A percentile compares a stretch with the other conserved stretches of the same genome.
Evolutionary conservation across 2,329 filamentous ascomycete genomes (phyloP).

Genomic region (Nemania abortiva): DNA sequence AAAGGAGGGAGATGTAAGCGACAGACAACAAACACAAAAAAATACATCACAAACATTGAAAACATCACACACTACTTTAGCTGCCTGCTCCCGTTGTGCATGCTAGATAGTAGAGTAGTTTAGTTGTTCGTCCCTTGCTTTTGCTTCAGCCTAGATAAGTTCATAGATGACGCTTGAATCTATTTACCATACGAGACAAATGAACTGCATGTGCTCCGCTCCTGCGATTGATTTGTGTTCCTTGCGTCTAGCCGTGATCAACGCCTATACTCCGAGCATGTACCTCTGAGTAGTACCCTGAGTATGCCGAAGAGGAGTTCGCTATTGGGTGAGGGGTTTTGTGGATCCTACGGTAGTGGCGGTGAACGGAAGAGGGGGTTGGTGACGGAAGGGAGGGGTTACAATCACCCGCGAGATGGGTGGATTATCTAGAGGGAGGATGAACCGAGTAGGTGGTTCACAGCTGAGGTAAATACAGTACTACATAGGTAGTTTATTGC

Average conservation of each 20-base stretch:
- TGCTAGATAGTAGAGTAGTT: conserved; percentile 23
- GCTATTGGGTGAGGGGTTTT: background rate
- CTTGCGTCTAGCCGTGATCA: background rate
- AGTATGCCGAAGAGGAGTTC: no score
- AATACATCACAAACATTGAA: background rate
- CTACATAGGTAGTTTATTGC: no score
- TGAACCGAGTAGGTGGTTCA: no score
- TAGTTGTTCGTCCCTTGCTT: conserved; percentile 19
- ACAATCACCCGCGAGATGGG: no score
- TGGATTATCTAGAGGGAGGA: background rate
- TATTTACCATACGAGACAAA: conserved; percentile 35
- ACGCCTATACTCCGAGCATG: no score
- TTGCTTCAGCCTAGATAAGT: conserved; percentile 24
- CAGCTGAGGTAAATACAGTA: no score
- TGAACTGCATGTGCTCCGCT: background rate
- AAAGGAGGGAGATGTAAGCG: conserved; percentile 13
- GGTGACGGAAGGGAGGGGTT: background rate
- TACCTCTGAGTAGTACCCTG: no score
- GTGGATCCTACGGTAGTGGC: background rate
- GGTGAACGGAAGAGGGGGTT: background rate
- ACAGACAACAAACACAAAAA: conserved; percentile 16
- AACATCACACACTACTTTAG: conserved; percentile 19
- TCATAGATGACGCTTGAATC: conserved; percentile 41
- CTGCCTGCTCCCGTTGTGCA: conserved; percentile 13
- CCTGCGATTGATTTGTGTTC: background rate